A percentile compares a stretch with the other conserved stretches of the same genome.
These are phyloP conservation scores for Magnusiomyces fungicola DNA, from an alignment of 1,139 yeast species.

Conservation along the genomic window DNA sequence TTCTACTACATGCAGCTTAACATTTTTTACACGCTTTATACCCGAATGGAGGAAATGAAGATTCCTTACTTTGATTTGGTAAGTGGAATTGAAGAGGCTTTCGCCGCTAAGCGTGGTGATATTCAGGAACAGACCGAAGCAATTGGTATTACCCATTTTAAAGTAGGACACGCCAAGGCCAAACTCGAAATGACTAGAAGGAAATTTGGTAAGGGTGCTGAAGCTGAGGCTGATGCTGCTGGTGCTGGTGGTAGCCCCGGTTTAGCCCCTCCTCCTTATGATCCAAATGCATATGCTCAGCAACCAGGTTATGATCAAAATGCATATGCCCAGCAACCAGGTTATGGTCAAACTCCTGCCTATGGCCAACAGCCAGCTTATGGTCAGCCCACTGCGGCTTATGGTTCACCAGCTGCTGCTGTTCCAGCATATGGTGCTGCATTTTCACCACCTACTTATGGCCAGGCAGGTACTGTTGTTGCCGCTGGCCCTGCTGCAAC, in stretches of 20 bases:
- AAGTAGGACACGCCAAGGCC: constrained; percentile 76
- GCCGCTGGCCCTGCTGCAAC: constrained; percentile 21
- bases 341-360: constrained; percentile 16
- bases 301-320: constrained; percentile 28
- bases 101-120: constrained; percentile 74
- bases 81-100: constrained; percentile 47
- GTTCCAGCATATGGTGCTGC: constrained; percentile 29
- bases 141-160: constrained; percentile 81
- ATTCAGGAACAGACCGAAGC: constrained; percentile 85
- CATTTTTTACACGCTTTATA: constrained; percentile 86
- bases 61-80: constrained; percentile 66
- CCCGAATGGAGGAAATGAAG: constrained; percentile 89
- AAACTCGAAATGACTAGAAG: constrained; percentile 77
- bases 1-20: constrained; percentile 97
- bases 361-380: constrained; percentile 23
- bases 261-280: constrained; percentile 28
- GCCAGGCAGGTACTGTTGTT: constrained; percentile 11
- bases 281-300: constrained; percentile 21
- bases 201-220: constrained; percentile 52
- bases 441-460: constrained; percentile 12
- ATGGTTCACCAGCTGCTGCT: constrained; percentile 20
- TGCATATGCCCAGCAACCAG: constrained; percentile 20
- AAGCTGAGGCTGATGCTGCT: constrained; percentile 34
- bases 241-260: constrained; percentile 22
- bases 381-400: constrained; percentile 18